Conservation (phyloP, 495 filamentous ascomycete genomes). For the Aspergillus nanangensis region DNA sequence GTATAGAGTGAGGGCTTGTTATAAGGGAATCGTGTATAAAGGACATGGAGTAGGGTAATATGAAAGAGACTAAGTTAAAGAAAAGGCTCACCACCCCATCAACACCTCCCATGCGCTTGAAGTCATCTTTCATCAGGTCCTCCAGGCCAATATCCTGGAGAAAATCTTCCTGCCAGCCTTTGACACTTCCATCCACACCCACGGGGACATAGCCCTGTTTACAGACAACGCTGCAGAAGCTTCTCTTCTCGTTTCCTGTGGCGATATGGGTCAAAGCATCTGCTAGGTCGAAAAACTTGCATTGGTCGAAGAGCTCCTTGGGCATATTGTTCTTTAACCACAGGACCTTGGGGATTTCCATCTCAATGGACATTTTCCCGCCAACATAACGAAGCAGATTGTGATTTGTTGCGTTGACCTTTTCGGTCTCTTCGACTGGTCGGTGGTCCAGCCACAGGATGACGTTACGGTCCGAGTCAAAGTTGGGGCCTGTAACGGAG, state of each 20-base stretch:
- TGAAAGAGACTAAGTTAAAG: too few species aligned
- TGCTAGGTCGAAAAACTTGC: slow-evolving; percentile 92
- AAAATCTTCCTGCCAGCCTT: slow-evolving; percentile 98
- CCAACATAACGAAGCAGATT: slow-evolving; percentile 94
- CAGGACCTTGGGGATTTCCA: slow-evolving; percentile 96
- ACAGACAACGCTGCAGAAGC: slow-evolving; percentile 90
- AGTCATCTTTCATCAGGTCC: slow-evolving; percentile 79
- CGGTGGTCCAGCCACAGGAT: slow-evolving; percentile 93
- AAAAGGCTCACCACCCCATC: slow-evolving; percentile 79
- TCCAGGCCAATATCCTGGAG: slow-evolving; percentile 74
- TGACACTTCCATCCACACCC: slow-evolving; percentile 93
- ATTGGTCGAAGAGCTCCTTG: slow-evolving; percentile 78
- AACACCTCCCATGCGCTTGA: slow-evolving; percentile 88
- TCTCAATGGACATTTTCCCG: slow-evolving; percentile 96
- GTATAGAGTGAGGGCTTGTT: not conserved
- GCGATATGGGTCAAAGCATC: slow-evolving; percentile 95
- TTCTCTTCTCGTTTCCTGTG: slow-evolving; percentile 87
- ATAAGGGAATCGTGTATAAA: too few species aligned
- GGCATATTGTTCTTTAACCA: slow-evolving; percentile 99
- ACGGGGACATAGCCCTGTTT: slow-evolving; percentile 96
- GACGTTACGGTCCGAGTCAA: slow-evolving; percentile 82
- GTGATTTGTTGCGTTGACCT: slow-evolving; percentile 89
- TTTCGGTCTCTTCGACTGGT: slow-evolving; percentile 79
- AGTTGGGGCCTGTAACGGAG: slow-evolving; percentile 81
- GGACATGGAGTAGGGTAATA: too few species aligned